Evolutionary conservation across 768 basidiomycete species (phyloP), one percentile per base, ranked within the genome.

Genomic region (Boletus rubescentipes): DNA sequence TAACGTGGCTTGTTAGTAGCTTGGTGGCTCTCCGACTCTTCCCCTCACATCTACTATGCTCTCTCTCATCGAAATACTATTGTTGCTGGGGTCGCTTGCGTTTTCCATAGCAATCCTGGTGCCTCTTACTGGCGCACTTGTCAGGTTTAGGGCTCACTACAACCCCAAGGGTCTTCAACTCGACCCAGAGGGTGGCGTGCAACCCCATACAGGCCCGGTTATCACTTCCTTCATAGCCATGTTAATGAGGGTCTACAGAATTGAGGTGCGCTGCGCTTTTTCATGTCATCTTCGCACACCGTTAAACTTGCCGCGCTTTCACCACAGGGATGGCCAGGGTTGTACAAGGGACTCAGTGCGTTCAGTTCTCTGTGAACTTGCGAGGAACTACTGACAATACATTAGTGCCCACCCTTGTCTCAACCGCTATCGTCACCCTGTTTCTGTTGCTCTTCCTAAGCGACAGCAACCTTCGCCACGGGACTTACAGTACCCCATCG

Each of bases 101-200:
- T 40, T 86, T 34, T 83, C 81, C 34, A 68, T 89, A n/a, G 76
- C 73, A 34, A 66, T 87, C 26, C 72, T 82, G 16, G 80, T 89
- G 5, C 82, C 84, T 11, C 71, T 90, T 12, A 78, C 82, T 9
- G 90, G 89, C 5, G 76, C 85, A 12, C 75, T 91, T 10, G 85
- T 92, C 9, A 79, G 90, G 43, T 84, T 89, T 67, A 79, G 91
- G 70, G 89, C 88, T 30, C 91, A 93, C 66, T 93, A 89, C 74
- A 90, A 89, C 64, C 91, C 91, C 3, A 89, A 87, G 68, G 89
- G 87, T 34, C 82, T 93, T 37, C 88, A 86, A 48, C 77, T 93
- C 37, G 91, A 92, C 68, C 73, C 79, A 30, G 89, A 91, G 64
- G 89, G 87, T 31, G 84, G 79, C 43, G 86, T 82, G n/a, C 79